Base-by-base conservation (phyloP, 176 grass and related monocot genomes). In the barley (Hordeum vulgare) region DNA sequence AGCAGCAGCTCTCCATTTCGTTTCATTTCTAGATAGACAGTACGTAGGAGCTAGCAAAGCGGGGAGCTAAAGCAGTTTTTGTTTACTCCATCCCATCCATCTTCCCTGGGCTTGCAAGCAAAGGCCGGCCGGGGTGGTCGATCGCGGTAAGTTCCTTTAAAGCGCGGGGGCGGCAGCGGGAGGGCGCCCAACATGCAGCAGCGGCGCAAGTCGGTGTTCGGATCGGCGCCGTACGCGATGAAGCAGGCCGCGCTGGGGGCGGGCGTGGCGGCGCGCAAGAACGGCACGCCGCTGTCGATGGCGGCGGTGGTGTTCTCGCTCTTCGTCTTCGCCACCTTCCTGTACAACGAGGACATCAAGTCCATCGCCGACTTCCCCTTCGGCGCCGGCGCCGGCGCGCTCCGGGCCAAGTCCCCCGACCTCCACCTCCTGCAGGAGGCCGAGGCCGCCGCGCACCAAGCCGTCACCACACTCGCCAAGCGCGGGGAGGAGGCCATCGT, bases 341-440 rank as follows among this genome's bases (percentile, higher is more conserved):
- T 95, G 11, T 98, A 98, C 92, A 98, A 94, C 84, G 92, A 98
- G 68, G 92, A 98, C 84, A 91, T 98, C 84, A 95, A 93, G 78
- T 91, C 95, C 70, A 87, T 98, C 79, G 91, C 92, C 57, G 95
- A 98, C 71, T 95, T 89, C 78, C 93, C 93, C 17, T 93, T 95
- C 82, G 36, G 83, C 79, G 33, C 83, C 76, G 36, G 83, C 79
- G 33, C 83, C 25, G 88, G 80, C 37, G 67, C 88, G 37, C 24
- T 91, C 54, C 89, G 89, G 6, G 85, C 91, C 75, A 88, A 68
- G 58, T 44, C 85, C 18, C 83, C 83, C 63, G 81, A 85, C 65
- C 86, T 91, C 47, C 85, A 84, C 87, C 75, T 89, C 81, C 84
- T 93, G 44, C 90, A 96, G 83, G 90, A 93, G 66, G 83, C 89